Percentiles rank a stretch among this genome's conserved stretches.
Conservation (phyloP, 2,329 filamentous ascomycete species). For the Kalmusia sp. region DNA sequence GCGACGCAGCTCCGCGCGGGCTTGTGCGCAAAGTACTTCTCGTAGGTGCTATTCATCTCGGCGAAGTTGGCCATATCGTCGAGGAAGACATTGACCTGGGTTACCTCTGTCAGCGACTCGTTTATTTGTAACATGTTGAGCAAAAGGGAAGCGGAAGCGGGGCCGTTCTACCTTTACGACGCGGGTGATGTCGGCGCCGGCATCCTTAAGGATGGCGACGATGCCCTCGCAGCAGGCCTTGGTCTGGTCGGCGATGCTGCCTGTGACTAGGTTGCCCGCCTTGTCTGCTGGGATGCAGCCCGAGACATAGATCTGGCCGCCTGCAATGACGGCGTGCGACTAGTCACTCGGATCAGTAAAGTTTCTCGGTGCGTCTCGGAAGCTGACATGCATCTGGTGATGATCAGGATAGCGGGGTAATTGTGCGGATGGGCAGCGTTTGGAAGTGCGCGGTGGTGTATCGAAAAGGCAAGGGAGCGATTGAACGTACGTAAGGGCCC, state of each 20-base stretch:
- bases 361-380: too few species aligned
- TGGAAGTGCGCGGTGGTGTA: background rate
- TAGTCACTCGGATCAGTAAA: constrained; percentile 21
- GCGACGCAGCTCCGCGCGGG: constrained; percentile 89
- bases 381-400: too few species aligned
- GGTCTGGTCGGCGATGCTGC: constrained; percentile 73
- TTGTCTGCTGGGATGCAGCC: constrained; percentile 78
- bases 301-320: constrained; percentile 73
- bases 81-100: constrained; percentile 73
- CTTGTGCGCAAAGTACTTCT: constrained; percentile 81
- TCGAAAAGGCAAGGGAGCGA: background rate
- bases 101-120: background rate
- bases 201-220: constrained; percentile 80
- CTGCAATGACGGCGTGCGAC: constrained; percentile 70
- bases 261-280: constrained; percentile 66
- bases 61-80: constrained; percentile 90
- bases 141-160: constrained; percentile 6
- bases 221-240: constrained; percentile 79
- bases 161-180: constrained; percentile 90
- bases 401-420: too few species aligned
- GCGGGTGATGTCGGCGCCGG: constrained; percentile 77
- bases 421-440: too few species aligned
- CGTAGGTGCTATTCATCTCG: constrained; percentile 85
- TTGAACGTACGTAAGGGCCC: constrained; percentile 52
- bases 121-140: background rate